Evolutionary conservation across 805 yeast species (phyloP), one percentile per base, ranked within the genome.

Genomic region (Kazachstania bromeliacearum): DNA sequence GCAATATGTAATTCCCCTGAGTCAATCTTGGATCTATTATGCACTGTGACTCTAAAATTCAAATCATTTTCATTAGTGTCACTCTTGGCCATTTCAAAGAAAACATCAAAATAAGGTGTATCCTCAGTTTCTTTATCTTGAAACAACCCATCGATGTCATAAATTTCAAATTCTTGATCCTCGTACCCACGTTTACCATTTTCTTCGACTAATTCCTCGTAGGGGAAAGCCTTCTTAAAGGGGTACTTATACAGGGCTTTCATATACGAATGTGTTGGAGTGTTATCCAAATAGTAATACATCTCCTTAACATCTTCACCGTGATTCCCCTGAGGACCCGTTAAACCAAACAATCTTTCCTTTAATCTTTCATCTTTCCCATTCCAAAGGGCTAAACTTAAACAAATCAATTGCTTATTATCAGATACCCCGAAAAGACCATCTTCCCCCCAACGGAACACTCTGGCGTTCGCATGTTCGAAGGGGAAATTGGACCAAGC

Each of bases 401-500:
- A 59, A 56, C 89, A 79, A 22, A 84, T 64, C 46, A 73, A 59
- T 54, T 84, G 95, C 51, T 82, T 85, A 43, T 82, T 75, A 55
- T 87, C 96, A 41, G 84, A 74, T 15, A 85, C 79, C 33, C 96
- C 96, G 7, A 89, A 94, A 45, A 87, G 64, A 1, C 96, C 96
- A 55, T 87, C 96, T 59, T 88, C 96, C 32, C 95, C 95, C 96
- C 96, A 87, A 28, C 96, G 67, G 57, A 82, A 87, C 12, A 84
- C 75, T 45, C 96, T 66, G 14, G 87, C 71, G 40, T 76, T 68
- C 2, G 94, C 80, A 43, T 84, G 85, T 42, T 85, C 94, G 57
- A 85, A 85, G 8, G 94, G 84, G 60, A 87, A 88, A 48, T 77
- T 76, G 28, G 77, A 70, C 96, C 96, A 87, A 3, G 96, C 95